Evolutionary conservation across 257 asterid species (phyloP), one percentile per base, ranked within the genome.

Genomic region (Knoxia roxburghii): DNA sequence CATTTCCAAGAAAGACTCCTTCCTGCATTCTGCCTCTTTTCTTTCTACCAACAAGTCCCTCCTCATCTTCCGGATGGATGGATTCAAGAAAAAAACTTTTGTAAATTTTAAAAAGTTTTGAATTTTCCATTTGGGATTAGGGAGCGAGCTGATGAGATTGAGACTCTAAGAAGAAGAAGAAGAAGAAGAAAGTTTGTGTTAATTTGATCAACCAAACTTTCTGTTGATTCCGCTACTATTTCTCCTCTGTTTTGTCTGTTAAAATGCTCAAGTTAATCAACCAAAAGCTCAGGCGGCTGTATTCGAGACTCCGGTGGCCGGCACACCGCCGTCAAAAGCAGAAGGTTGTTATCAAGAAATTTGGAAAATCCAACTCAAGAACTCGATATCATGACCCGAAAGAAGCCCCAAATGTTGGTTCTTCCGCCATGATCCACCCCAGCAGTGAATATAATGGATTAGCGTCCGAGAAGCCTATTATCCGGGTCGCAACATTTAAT

Each of bases 401-500:
- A 49, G 77, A 74, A 10, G 50, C 80, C 6, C 21, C 66, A 0
- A 62, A 50, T 64, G 53, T 66, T 24, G 39, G 48, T 46, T 79
- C 87, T 2, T 85, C 97, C 0, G 96, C 96, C 6, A 87, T 76
- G 69, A 90, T 94, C 54, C 86, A 85, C 57, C 96, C 97, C 1
- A 88, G 89, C 39, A 68, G 67, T 5, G 93, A 85, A 62, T 56
- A 63, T 18, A 74, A 69, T 30, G 75, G 79, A 73, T 56, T 66
- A 6, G 81, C 72, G 65, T 65, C 73, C 76, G 59, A 63, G 71
- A 68, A 49, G 65, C 71, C 73, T 0, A 65, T n/a, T n/a, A n/a
- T 83, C 30, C 65, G 97, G 68, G 75, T 93, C 14, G 99, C 91
- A 0, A 82, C 99, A 71, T 93, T 93, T 50, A 93, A 90, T 77